Base-by-base conservation (phyloP, 108 stramenopile species). In the Discostella pseudostelligera region DNA sequence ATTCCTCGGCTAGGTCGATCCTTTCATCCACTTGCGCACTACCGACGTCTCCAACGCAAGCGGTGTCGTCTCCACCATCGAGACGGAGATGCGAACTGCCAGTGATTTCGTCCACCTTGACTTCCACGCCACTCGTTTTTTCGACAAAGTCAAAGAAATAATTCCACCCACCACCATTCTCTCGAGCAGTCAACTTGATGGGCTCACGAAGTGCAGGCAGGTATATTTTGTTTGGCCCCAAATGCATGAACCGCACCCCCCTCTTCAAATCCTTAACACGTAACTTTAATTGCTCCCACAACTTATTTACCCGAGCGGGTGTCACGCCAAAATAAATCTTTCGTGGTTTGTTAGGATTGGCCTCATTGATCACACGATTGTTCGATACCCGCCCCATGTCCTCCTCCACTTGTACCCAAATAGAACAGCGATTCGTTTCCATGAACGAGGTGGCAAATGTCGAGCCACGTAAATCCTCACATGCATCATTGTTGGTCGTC, bases 321-420 rank as follows among this genome's bases (percentile, higher is more conserved):
- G 84, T 76, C 59, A 84, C 86, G 13, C 85, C 87, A 70, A 93
- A 83, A 46, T 79, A 93, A 3, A 93, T 67, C 48, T 87, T 86
- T 0, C 87, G 68, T 0, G 78, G 81, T 43, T 66, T 76, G 60
- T 73, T 61, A 0, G 82, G 82, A 25, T 78, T 59, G 8, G 81
- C 75, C 48, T 82, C 79, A 48, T 67, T 66, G 16, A 87, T 84
- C 1, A 87, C 54, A 4, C 70, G 71, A 24, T 77, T 58, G 12
- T 61, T 57, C 36, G 81, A 74, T 40, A 93, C 86, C 21, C 87
- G 80, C 3, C 89, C 92, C 78, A 83, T 88, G 46, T 93, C 92
- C 36, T 72, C 71, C 45, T 83, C 86, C 0, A 86, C 62, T 50
- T 93, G 92, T 21, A 90, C 83, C 92, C 92, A 93, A 32, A 93